phyloP scores from a whole-genome alignment of 2,329 filamentous ascomycete genomes.

The Colletotrichum sp. region DNA sequence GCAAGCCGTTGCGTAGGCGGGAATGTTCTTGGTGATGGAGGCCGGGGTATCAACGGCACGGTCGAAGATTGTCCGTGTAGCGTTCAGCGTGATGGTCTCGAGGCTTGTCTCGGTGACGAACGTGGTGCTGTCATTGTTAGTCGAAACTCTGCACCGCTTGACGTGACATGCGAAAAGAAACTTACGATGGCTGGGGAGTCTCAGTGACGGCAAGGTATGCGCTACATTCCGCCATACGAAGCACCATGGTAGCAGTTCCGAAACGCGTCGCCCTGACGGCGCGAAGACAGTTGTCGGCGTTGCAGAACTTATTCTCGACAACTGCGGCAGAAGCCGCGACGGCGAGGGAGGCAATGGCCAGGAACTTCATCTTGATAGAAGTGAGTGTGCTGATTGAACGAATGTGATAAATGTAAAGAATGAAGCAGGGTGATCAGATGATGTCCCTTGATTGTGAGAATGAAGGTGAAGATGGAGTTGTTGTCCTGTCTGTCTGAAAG shows the following conservation, averaged over 20 bases:
- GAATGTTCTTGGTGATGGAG: conserved; percentile 63
- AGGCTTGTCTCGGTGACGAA: conserved; percentile 6
- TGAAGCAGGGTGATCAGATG: neutral
- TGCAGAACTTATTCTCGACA: conserved; percentile 33
- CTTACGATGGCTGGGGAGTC: conserved; percentile 43
- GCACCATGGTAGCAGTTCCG: conserved; percentile 30
- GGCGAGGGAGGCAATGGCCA: conserved; percentile 37
- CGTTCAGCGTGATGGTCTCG: neutral
- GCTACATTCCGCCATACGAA: conserved; percentile 42
- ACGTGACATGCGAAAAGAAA: neutral
- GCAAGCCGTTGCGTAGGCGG: conserved; percentile 30
- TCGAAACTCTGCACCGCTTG: neutral
- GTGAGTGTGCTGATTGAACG: neutral
- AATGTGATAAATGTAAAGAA: neutral
- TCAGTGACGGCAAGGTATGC: conserved; percentile 44
- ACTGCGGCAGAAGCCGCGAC: conserved; percentile 37
- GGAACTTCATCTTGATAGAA: conserved; percentile 42
- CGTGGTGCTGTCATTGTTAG: neutral
- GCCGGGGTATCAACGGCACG: conserved; percentile 41
- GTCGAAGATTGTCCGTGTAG: neutral
- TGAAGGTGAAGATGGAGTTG: neutral
- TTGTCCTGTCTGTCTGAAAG: neutral
- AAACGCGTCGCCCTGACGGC: conserved; percentile 46
- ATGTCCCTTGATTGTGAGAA: neutral
- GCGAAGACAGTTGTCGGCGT: conserved; percentile 51